A percentile compares a stretch with the other conserved stretches of the same genome.
These are phyloP conservation scores for Elaeis guineensis DNA, from an alignment of 176 grass and related monocot species.

Conservation along the genomic window DNA sequence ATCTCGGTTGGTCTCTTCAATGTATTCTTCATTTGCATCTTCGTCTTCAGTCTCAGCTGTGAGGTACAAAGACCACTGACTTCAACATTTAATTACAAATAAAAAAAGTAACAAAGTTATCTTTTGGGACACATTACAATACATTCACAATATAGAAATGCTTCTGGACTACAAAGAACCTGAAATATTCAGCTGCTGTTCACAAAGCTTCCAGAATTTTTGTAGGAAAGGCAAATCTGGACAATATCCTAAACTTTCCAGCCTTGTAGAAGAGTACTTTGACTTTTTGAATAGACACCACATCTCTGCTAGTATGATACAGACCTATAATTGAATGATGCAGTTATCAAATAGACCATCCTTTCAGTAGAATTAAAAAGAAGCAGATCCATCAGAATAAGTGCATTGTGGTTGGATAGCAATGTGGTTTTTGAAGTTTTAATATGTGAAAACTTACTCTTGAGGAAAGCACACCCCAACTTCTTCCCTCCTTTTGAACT, in stretches of 20 bases:
- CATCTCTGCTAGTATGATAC: slow-evolving; percentile 72
- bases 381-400: no score
- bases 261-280: slow-evolving; percentile 70
- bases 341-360: not conserved
- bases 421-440: no score
- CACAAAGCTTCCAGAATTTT: slow-evolving; percentile 92
- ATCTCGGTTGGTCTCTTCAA: slow-evolving; percentile 93
- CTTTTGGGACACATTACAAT: no score
- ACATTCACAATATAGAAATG: no score
- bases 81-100: not conserved
- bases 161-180: slow-evolving; percentile 25
- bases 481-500: slow-evolving; percentile 67
- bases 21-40: slow-evolving; percentile 90
- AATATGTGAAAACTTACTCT: slow-evolving; percentile 45
- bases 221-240: slow-evolving; percentile 61
- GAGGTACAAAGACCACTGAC: slow-evolving; percentile 2
- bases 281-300: slow-evolving; percentile 97
- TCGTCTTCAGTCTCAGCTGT: slow-evolving; percentile 99
- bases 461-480: slow-evolving; percentile 64
- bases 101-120: not conserved
- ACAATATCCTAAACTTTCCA: slow-evolving; percentile 70
- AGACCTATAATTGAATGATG: slow-evolving; percentile 51
- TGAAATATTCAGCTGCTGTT: slow-evolving; percentile 78
- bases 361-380: not conserved
- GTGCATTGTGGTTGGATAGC: no score